These are phyloP conservation scores for Venturia oleaginea DNA, from an alignment of 2,329 filamentous ascomycete species.

Conservation along the genomic window DNA sequence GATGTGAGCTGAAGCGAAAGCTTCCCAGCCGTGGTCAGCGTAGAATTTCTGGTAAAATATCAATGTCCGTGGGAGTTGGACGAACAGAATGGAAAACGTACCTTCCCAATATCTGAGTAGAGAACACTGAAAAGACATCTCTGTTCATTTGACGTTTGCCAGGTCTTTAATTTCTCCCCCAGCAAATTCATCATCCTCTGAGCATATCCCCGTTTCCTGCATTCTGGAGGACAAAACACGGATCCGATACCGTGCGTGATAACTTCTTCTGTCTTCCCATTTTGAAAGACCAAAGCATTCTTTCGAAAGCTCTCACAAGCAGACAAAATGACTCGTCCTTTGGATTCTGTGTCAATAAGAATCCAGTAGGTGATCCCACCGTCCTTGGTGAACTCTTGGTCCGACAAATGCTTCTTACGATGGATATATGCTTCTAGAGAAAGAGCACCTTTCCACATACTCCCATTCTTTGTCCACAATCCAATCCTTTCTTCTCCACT, in stretches of 20 bases:
- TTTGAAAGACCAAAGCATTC: constrained; percentile 34
- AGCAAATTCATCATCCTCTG: constrained; percentile 64
- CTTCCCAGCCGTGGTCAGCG: constrained; percentile 64
- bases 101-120: constrained; percentile 77
- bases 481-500: constrained; percentile 45
- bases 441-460: constrained; percentile 49
- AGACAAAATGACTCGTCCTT: constrained; percentile 38
- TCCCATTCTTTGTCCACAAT: constrained; percentile 45
- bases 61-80: background rate
- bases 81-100: constrained; percentile 8
- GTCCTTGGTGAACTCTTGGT: constrained; percentile 44
- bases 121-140: constrained; percentile 62
- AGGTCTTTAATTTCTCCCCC: constrained; percentile 43
- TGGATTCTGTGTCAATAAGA: constrained; percentile 39
- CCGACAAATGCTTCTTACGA: constrained; percentile 45
- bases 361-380: constrained; percentile 52
- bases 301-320: constrained; percentile 50
- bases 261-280: constrained; percentile 45
- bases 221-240: constrained; percentile 62
- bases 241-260: constrained; percentile 66
- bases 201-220: constrained; percentile 67
- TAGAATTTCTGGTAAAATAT: constrained; percentile 52
- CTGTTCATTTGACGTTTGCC: constrained; percentile 33
- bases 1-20: constrained; percentile 65
- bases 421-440: constrained; percentile 46